Conservation (phyloP, 805 yeast genomes). For the Yamadazyma laniorum region DNA sequence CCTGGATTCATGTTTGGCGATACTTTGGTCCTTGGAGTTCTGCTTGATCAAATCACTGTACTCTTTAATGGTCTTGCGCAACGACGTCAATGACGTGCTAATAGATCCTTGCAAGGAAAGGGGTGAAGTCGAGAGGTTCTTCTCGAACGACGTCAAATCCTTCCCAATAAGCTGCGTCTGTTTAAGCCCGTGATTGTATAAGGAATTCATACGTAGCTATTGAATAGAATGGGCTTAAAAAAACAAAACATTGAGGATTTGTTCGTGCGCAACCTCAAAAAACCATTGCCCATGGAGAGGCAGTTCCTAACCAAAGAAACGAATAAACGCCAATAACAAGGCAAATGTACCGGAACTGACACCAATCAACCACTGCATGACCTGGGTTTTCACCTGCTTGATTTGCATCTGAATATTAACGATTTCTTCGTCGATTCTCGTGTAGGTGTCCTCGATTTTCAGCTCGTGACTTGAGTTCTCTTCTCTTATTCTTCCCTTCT, state of each 20-base stretch:
- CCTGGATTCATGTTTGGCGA: conserved; percentile 51
- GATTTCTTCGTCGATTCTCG: conserved; percentile 92
- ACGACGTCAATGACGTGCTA: conserved; percentile 75
- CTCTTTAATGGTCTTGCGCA: conserved; percentile 73
- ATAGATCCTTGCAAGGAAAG: conserved; percentile 73
- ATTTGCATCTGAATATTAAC: conserved; percentile 94
- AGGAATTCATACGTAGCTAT: conserved; percentile 55
- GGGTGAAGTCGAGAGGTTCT: conserved; percentile 66
- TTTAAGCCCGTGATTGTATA: conserved; percentile 86
- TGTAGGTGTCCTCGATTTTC: conserved; percentile 91
- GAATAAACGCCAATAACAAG: conserved; percentile 83
- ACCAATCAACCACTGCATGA: conserved; percentile 97
- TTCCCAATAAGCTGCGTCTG: conserved; percentile 72
- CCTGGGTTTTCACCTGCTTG: conserved; percentile 93
- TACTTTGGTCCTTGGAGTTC: conserved; percentile 53
- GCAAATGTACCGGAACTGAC: conserved; percentile 98
- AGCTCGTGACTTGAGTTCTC: conserved; percentile 90
- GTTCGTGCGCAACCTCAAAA: no score
- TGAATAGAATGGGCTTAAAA: neutral
- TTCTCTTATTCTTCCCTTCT: conserved; percentile 93
- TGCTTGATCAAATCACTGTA: conserved; percentile 58
- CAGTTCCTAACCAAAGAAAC: conserved; percentile 70
- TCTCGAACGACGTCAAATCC: conserved; percentile 67
- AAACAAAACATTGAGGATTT: neutral
- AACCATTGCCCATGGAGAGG: no score